Conservation (phyloP, 2,329 filamentous ascomycete genomes). For the Didymella glomerata region DNA sequence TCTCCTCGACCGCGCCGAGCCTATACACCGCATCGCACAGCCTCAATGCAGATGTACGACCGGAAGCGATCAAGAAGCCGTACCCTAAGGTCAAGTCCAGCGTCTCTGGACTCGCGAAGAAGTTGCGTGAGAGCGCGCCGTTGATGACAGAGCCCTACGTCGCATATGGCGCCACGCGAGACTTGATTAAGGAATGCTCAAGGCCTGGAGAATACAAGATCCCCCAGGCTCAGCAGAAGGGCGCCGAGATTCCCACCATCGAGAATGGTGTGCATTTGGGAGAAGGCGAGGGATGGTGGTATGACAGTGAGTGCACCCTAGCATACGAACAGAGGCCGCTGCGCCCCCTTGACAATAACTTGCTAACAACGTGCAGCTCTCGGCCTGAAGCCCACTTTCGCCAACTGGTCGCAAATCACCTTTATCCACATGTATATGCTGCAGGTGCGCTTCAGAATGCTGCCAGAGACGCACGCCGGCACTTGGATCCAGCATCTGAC, state of each 20-base stretch:
- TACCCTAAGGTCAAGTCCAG: slow-evolving; percentile 23
- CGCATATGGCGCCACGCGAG: slow-evolving; percentile 80
- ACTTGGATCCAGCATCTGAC: slow-evolving; percentile 89
- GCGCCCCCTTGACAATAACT: neutral
- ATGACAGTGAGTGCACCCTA: slow-evolving; percentile 68
- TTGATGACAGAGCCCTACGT: slow-evolving; percentile 70
- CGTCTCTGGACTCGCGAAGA: slow-evolving; percentile 38
- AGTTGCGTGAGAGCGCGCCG: slow-evolving; percentile 45
- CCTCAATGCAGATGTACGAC: slow-evolving; percentile 27
- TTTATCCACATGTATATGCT: slow-evolving; percentile 97
- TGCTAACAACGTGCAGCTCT: slow-evolving; percentile 66
- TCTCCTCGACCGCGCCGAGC: slow-evolving; percentile 36
- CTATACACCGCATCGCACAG: slow-evolving; percentile 36
- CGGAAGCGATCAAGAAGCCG: slow-evolving; percentile 33
- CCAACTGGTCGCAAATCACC: slow-evolving; percentile 93
- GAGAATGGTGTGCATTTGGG: slow-evolving; percentile 85
- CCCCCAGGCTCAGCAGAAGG: slow-evolving; percentile 70
- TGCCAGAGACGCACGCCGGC: slow-evolving; percentile 73
- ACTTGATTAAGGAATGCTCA: slow-evolving; percentile 78
- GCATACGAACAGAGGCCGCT: neutral
- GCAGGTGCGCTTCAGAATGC: slow-evolving; percentile 80
- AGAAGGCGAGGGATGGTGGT: slow-evolving; percentile 78
- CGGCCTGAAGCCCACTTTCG: slow-evolving; percentile 84
- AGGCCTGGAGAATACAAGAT: slow-evolving; percentile 79
- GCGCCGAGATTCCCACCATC: slow-evolving; percentile 73